Conservation (phyloP, 768 basidiomycete genomes). For the Rhodosporidiobolus odoratus region DNA sequence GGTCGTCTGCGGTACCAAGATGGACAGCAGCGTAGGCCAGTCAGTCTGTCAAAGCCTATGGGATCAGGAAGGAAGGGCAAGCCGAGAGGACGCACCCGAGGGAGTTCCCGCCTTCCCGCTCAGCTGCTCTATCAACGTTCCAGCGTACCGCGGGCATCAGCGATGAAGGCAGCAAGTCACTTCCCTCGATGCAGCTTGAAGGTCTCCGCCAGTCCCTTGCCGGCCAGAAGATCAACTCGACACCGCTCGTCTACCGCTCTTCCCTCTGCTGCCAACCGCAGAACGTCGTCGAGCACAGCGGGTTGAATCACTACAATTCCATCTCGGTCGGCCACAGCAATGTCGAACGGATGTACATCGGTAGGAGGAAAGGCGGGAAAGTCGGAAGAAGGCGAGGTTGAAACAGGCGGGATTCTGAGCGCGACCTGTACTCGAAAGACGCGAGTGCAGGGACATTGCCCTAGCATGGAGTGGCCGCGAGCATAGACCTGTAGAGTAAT, state of each 20-base stretch:
- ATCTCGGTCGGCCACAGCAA: constrained; percentile 79
- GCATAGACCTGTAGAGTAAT: constrained; percentile 58
- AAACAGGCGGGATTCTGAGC: constrained; percentile 51
- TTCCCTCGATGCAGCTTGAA: constrained; percentile 67
- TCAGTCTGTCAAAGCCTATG: too few species aligned
- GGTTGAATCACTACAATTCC: constrained; percentile 78
- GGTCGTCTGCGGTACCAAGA: too few species aligned
- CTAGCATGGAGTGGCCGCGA: constrained; percentile 73
- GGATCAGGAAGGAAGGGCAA: too few species aligned
- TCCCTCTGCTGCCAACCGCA: constrained; percentile 57
- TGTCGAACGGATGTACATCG: constrained; percentile 66
- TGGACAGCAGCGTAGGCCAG: too few species aligned
- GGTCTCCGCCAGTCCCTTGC: constrained; percentile 67
- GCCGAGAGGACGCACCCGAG: too few species aligned
- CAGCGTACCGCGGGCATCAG: too few species aligned
- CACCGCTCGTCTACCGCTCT: constrained; percentile 65
- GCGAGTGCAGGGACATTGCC: constrained; percentile 76
- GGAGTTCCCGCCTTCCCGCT: too few species aligned
- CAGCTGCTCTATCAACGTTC: too few species aligned
- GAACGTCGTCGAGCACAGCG: constrained; percentile 55
- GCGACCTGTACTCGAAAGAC: constrained; percentile 70
- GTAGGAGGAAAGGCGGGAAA: constrained; percentile 50
- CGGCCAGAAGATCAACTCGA: constrained; percentile 67
- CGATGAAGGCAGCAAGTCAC: too few species aligned
- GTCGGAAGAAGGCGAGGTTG: background rate